Percentiles rank a stretch among this genome's conserved stretches.
Conservation (phyloP, 1,284 basidiomycete genomes). For the Mrakiaceae sp. region DNA sequence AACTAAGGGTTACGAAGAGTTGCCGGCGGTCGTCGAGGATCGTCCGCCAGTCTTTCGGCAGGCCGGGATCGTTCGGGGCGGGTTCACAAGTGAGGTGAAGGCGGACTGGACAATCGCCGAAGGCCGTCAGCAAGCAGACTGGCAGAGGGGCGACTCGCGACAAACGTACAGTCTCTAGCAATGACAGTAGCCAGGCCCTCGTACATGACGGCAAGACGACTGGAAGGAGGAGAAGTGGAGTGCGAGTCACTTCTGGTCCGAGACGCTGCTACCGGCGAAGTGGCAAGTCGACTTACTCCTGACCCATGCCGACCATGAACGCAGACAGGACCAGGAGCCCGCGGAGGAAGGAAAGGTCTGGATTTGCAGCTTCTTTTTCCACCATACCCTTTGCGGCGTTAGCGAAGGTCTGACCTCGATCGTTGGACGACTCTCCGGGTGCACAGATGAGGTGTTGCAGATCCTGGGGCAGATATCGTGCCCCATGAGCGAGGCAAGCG, state of each 20-base stretch:
- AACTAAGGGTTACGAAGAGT: not conserved
- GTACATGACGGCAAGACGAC: constrained; percentile 1
- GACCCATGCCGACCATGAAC: not conserved
- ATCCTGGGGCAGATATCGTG: not conserved
- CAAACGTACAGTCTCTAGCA: not conserved
- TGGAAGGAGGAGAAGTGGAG: not conserved
- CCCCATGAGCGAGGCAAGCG: not conserved
- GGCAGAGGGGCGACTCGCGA: not conserved
- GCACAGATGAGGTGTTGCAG: not conserved
- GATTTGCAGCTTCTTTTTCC: not conserved
- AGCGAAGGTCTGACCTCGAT: not conserved
- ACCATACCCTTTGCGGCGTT: not conserved
- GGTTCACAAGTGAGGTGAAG: not conserved
- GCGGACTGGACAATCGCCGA: not conserved
- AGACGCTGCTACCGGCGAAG: not conserved
- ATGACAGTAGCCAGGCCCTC: not conserved
- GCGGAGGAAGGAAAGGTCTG: not conserved
- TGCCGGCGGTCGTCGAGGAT: not conserved
- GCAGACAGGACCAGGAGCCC: not conserved
- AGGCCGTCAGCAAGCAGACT: not conserved
- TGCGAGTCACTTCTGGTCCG: not conserved
- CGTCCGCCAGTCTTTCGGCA: not conserved
- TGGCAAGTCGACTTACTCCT: not conserved
- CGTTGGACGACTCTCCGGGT: not conserved
- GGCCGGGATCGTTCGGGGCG: not conserved